Evolutionary conservation across 2,329 filamentous ascomycete genomes (phyloP).

Genomic region (Aspergillus hortae): DNA sequence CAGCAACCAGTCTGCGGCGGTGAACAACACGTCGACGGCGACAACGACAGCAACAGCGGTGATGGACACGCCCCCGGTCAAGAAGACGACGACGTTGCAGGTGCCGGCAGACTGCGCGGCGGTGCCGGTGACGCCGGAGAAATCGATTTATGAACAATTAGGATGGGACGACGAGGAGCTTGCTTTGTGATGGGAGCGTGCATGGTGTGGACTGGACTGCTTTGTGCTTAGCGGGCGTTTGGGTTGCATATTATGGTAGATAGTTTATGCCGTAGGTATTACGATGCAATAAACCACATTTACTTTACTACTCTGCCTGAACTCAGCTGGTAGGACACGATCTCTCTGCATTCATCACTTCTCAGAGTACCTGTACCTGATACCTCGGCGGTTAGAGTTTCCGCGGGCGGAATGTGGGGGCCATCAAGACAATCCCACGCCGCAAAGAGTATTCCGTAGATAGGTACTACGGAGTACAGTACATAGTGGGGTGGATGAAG

Average conservation of each 20-base stretch:
- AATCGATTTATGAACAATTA: slow-evolving; percentile 41
- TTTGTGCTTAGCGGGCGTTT: slow-evolving; percentile 13
- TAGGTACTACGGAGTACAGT: no score
- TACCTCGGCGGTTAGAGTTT: not conserved
- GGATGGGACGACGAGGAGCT: slow-evolving; percentile 45
- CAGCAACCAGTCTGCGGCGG: not conserved
- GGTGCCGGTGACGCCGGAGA: slow-evolving; percentile 32
- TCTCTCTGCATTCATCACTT: no score
- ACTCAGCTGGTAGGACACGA: no score
- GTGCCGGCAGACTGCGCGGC: slow-evolving; percentile 11
- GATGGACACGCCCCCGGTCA: slow-evolving; percentile 33
- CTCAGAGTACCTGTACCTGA: no score
- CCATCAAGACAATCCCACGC: not conserved
- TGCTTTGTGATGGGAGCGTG: slow-evolving; percentile 36
- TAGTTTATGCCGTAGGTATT: not conserved
- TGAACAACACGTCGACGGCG: slow-evolving; percentile 2
- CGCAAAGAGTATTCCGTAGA: no score
- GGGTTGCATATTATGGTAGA: not conserved
- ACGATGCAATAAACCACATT: no score
- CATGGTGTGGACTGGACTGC: slow-evolving; percentile 21
- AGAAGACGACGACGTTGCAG: slow-evolving; percentile 20
- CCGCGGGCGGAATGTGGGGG: not conserved
- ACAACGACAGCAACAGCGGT: slow-evolving; percentile 6
- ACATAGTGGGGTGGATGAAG: no score
- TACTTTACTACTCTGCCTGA: no score